Base-by-base conservation (phyloP, 2,329 filamentous ascomycete genomes). In the Colletotrichum sublineola region DNA sequence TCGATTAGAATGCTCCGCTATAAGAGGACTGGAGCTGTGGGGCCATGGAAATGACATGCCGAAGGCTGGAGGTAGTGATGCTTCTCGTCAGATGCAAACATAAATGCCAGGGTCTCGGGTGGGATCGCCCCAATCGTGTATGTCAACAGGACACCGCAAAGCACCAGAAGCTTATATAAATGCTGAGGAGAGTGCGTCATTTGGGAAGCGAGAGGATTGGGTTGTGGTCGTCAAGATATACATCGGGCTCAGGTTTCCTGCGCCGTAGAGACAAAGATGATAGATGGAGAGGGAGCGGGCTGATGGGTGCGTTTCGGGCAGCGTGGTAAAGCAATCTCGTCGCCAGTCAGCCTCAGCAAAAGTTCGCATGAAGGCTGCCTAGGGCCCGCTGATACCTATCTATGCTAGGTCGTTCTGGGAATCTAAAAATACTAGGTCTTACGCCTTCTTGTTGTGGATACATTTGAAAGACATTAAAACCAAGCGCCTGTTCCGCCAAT, bases 251-350 rank as follows among this genome's bases (percentile, higher is more conserved):
- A 48, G 18, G 12, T 36, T 29, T 18, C n/a, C 61, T 66, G 29
- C 67, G 40, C 44, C 38, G 56, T 46, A 61, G 63, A 46, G 29
- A 48, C n/a, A 42, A 58, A 60, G 62, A 55, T 9, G 53, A 66
- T 66, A 60, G 62, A 69, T 29, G 44, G 24, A 66, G 29, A 36
- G 20, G 15, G 12, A 67, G 8, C 44, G 24, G 31, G 44, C 40
- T 31, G 29, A 29, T 31, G 15, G 20, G 29, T 44, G 18, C 57
- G 31, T 44, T 18, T 46, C 38, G 63, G 42, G 46, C 11, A 24
- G 38, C 24, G 14, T n/a, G 38, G 38, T 33, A 36, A 20, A 40
- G 38, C 44, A 42, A 31, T 9, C 40, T 48, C 36, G n/a, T 18
- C 52, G 20, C 50, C 38, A 52, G 24, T 31, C 29, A 42, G 29